phyloP scores from a whole-genome alignment of 345 rosid species.

The Lenwebbia sp. region DNA sequence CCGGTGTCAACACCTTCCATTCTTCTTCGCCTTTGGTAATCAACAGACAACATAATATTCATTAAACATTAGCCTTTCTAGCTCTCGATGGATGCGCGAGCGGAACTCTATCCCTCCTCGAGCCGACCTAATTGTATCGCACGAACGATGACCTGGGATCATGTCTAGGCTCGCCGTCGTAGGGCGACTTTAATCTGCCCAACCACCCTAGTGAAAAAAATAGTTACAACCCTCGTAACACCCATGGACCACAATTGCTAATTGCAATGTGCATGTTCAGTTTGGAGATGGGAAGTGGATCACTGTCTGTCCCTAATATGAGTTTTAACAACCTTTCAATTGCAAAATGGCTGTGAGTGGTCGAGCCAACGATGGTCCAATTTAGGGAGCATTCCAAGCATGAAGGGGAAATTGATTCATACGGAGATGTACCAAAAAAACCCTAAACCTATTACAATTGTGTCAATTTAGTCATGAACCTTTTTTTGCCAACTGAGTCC shows the following conservation, averaged over 20 bases:
- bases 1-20: no score
- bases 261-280: neutral
- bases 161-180: neutral
- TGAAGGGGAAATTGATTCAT: neutral
- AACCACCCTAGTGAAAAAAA: neutral
- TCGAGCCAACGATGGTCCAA: neutral
- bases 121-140: neutral
- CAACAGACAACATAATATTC: neutral
- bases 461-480: no score
- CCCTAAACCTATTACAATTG: no score
- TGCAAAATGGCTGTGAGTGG: neutral
- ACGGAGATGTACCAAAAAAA: no score
- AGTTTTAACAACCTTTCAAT: neutral
- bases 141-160: neutral
- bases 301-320: neutral
- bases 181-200: neutral
- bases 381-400: neutral
- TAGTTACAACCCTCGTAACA: neutral
- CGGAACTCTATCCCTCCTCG: neutral
- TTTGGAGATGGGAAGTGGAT: neutral
- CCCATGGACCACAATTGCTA: neutral
- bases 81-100: neutral
- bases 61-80: neutral
- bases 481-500: no score
- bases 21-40: no score